Evolutionary conservation across 805 yeast genomes (phyloP).

Genomic region (Kuraishia hungarica): DNA sequence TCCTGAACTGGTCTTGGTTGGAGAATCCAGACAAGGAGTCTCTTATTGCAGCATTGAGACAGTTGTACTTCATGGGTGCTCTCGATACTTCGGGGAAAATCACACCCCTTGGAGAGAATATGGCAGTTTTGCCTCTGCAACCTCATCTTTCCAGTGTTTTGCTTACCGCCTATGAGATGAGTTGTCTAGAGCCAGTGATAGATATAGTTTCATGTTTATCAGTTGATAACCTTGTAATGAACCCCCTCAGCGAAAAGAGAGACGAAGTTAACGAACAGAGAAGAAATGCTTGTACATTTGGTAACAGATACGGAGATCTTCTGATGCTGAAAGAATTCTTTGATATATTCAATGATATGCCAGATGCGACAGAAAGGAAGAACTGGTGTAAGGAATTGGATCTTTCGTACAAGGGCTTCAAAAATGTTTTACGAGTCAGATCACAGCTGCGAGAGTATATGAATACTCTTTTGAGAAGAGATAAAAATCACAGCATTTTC

Average conservation of each 20-base stretch:
- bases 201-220: slow-evolving; percentile 91
- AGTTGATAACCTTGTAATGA: slow-evolving; percentile 78
- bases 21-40: slow-evolving; percentile 83
- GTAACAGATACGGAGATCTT: slow-evolving; percentile 75
- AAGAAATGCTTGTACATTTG: slow-evolving; percentile 58
- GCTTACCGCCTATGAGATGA: slow-evolving; percentile 51
- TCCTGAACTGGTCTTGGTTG: slow-evolving; percentile 85
- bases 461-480: slow-evolving; percentile 33
- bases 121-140: slow-evolving; percentile 87
- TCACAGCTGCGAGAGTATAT: slow-evolving; percentile 69
- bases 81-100: slow-evolving; percentile 68
- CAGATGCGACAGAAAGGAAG: slow-evolving; percentile 45
- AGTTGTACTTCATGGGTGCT: slow-evolving; percentile 73
- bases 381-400: slow-evolving; percentile 81
- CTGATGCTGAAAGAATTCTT: slow-evolving; percentile 73
- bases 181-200: slow-evolving; percentile 52
- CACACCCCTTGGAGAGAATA: slow-evolving; percentile 71
- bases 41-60: slow-evolving; percentile 65
- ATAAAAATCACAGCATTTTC: slow-evolving; percentile 22
- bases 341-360: slow-evolving; percentile 40
- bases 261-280: slow-evolving; percentile 80
- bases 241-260: slow-evolving; percentile 71
- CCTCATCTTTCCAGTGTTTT: slow-evolving; percentile 88
- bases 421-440: slow-evolving; percentile 67
- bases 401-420: slow-evolving; percentile 71